Conservation (phyloP, 1,284 basidiomycete species). For the Takashimella koratensis region DNA sequence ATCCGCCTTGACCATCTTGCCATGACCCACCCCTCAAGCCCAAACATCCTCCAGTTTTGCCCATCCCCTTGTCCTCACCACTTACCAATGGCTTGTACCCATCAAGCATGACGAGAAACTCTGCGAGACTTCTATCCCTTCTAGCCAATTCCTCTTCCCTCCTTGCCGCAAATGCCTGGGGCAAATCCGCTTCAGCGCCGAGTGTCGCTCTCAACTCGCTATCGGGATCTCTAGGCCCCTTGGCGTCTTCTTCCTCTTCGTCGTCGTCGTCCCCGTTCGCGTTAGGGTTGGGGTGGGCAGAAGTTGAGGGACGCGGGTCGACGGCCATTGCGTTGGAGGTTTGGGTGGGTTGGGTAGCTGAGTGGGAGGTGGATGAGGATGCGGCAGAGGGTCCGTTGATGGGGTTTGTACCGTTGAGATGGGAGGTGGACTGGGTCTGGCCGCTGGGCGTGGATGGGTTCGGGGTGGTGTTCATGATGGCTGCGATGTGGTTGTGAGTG, state of each 20-base stretch:
- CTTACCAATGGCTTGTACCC: constrained; percentile 91
- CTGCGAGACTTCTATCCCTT: constrained; percentile 76
- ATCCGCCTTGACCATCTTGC: too few relatives aligned
- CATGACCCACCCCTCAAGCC: too few relatives aligned
- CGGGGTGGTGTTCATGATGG: constrained; percentile 3
- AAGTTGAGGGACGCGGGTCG: neutral
- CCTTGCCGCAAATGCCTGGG: constrained; percentile 38
- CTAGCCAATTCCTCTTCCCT: constrained; percentile 70
- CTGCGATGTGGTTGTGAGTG: neutral
- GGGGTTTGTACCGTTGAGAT: neutral
- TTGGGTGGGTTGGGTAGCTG: neutral
- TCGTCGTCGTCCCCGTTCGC: constrained; percentile 10
- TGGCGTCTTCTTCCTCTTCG: constrained; percentile 10
- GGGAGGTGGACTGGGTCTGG: neutral
- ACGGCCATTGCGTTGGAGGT: neutral
- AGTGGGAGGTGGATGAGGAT: neutral
- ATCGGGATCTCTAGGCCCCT: neutral
- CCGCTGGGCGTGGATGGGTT: constrained; percentile 2
- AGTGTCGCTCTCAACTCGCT: constrained; percentile 2
- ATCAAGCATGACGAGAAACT: constrained; percentile 93
- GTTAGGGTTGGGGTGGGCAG: neutral
- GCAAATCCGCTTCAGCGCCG: constrained; percentile 19
- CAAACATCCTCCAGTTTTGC: too few relatives aligned
- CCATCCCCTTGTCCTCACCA: too few relatives aligned
- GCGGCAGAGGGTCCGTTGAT: neutral